Conservation (phyloP, 768 basidiomycete genomes). For the button mushroom (Agaricus bisporus) region DNA sequence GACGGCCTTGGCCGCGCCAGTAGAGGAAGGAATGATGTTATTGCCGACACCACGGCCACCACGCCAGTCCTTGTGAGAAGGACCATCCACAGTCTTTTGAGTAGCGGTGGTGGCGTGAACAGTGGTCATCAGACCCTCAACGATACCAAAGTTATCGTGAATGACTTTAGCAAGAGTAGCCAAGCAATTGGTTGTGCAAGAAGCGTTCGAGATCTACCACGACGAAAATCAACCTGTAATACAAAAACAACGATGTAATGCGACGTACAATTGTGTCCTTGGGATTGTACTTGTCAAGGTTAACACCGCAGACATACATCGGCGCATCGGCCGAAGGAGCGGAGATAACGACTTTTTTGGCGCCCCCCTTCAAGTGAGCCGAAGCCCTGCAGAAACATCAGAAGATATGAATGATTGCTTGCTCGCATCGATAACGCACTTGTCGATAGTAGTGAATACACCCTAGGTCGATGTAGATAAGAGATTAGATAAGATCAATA, state of each 20-base stretch:
- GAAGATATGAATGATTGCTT: constrained; percentile 11
- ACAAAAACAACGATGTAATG: neutral
- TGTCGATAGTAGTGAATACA: constrained; percentile 96
- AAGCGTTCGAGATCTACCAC: constrained; percentile 90
- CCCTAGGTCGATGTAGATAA: constrained; percentile 41
- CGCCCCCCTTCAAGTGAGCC: constrained; percentile 95
- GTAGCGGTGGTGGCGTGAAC: constrained; percentile 96
- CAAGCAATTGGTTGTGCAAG: constrained; percentile 99
- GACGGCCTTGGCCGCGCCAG: constrained; percentile 98
- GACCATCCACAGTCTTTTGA: constrained; percentile 92
- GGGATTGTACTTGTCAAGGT: constrained; percentile 87
- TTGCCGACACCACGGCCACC: constrained; percentile 92
- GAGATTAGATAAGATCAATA: constrained; percentile 13
- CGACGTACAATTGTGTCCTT: constrained; percentile 75
- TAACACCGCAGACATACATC: constrained; percentile 94
- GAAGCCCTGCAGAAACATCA: constrained; percentile 49
- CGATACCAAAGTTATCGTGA: constrained; percentile 93
- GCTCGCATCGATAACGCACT: constrained; percentile 35
- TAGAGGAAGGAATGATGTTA: constrained; percentile 99
- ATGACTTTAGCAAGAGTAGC: constrained; percentile 99
- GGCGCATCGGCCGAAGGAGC: constrained; percentile 96
- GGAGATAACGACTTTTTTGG: constrained; percentile 99
- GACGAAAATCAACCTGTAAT: neutral
- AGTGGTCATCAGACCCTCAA: constrained; percentile 98
- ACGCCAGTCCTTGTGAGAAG: constrained; percentile 95